phyloP scores from a whole-genome alignment of 2,329 filamentous ascomycete species.

The Nannizziopsis arthrosporioides region DNA sequence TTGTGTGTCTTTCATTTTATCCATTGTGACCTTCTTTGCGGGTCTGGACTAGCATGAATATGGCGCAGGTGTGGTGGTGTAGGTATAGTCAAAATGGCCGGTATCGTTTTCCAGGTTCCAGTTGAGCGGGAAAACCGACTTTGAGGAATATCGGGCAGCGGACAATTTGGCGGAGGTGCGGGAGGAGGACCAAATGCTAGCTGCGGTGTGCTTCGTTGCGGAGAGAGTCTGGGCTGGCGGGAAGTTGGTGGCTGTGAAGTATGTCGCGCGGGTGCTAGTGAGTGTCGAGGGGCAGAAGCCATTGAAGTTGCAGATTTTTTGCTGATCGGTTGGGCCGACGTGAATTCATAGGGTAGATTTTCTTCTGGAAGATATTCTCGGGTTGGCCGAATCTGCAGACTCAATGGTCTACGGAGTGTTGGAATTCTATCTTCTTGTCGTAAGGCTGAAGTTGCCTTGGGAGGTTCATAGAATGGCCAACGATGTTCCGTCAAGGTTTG shows the following conservation, averaged over 20 bases:
- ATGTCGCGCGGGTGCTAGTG: not conserved
- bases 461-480: not conserved
- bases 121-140: not conserved
- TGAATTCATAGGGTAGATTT: not conserved
- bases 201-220: conserved; percentile 17
- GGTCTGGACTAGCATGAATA: not conserved
- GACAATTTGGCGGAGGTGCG: conserved; percentile 21
- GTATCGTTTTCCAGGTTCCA: not conserved
- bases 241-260: not conserved
- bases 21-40: not conserved
- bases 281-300: not conserved
- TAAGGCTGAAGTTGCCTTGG: not conserved
- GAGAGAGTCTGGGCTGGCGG: conserved; percentile 7
- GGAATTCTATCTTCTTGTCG: not conserved
- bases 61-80: not conserved
- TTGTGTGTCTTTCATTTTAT: too few relatives aligned
- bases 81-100: not conserved
- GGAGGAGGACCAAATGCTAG: conserved; percentile 19
- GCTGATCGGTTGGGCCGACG: too few relatives aligned
- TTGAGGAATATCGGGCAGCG: conserved; percentile 19
- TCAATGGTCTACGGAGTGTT: conserved; percentile 1
- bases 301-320: not conserved
- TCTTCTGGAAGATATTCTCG: not conserved
- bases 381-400: conserved; percentile 1
- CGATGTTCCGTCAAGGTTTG: not conserved